Evolutionary conservation across 2,329 filamentous ascomycete genomes (phyloP).

Genomic region (Penicillium italicum): DNA sequence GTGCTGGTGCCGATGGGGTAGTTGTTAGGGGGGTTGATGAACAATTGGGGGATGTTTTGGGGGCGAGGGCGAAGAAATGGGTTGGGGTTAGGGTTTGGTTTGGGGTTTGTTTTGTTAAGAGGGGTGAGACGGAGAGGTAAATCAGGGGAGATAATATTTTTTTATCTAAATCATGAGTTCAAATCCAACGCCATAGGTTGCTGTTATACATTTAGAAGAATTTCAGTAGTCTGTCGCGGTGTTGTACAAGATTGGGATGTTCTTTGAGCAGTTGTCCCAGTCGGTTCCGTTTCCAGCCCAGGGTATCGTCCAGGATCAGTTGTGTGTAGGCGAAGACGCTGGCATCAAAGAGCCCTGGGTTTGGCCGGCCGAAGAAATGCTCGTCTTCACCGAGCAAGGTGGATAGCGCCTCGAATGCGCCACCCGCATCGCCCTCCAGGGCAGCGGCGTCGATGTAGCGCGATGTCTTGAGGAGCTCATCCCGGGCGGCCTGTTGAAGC

Average conservation of each 20-base stretch:
- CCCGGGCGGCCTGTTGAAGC: slow-evolving; percentile 67
- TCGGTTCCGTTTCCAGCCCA: slow-evolving; percentile 63
- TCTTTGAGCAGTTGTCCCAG: slow-evolving; percentile 56
- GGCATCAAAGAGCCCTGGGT: slow-evolving; percentile 78
- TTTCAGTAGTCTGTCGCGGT: slow-evolving; percentile 57
- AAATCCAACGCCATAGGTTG: background rate
- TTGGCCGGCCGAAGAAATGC: slow-evolving; percentile 58
- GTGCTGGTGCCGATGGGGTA: slow-evolving; percentile 24
- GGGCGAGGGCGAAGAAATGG: slow-evolving; percentile 62
- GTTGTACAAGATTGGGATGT: slow-evolving; percentile 61
- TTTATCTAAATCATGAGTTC: slow-evolving; percentile 3
- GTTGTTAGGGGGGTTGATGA: slow-evolving; percentile 49
- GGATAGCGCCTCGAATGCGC: slow-evolving; percentile 62
- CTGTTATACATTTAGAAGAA: slow-evolving; percentile 45
- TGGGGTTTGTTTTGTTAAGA: slow-evolving; percentile 47
- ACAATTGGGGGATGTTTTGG: slow-evolving; percentile 56
- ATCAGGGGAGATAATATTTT: background rate
- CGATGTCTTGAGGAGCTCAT: slow-evolving; percentile 66
- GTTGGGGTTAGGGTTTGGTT: slow-evolving; percentile 55
- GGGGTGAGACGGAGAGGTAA: slow-evolving; percentile 12
- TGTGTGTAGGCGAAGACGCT: slow-evolving; percentile 87
- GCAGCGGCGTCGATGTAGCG: slow-evolving; percentile 53
- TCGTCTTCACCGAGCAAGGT: slow-evolving; percentile 54
- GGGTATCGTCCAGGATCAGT: slow-evolving; percentile 63
- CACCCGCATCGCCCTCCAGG: slow-evolving; percentile 58